Evolutionary conservation across 139 green algal genomes (phyloP).

Genomic region (Closterium sp.): DNA sequence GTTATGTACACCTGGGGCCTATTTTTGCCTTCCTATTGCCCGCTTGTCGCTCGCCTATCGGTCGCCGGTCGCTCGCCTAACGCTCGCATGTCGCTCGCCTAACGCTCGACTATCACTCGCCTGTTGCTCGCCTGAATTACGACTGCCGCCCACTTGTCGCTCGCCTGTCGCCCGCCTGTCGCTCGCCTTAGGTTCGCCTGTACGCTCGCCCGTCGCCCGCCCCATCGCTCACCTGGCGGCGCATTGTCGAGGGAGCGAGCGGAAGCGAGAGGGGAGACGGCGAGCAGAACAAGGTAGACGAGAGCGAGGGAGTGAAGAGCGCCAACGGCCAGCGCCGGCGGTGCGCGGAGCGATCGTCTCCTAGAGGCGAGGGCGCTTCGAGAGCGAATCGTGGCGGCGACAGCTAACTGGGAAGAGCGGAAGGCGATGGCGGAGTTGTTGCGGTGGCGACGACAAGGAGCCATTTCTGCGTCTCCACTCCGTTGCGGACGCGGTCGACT

Average conservation of each 20-base stretch:
- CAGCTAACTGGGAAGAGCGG: not conserved
- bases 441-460: not conserved
- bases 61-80: not conserved
- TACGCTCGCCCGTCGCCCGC: not conserved
- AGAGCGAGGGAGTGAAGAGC: not conserved
- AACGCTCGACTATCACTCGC: not conserved
- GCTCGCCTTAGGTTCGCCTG: not conserved
- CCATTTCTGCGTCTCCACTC: not conserved
- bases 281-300: not conserved
- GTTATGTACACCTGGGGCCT: too few species aligned
- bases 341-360: not conserved
- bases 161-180: not conserved
- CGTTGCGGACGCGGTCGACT: not conserved
- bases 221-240: not conserved
- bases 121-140: too few species aligned
- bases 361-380: not conserved
- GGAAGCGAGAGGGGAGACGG: not conserved
- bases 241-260: not conserved
- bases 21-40: not conserved
- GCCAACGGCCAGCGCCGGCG: too few species aligned
- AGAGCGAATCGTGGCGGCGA: not conserved
- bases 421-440: not conserved
- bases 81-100: too few species aligned
- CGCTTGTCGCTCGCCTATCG: not conserved
- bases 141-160: too few species aligned